Percentiles rank a stretch among this genome's conserved stretches.
These are phyloP conservation scores for Pseudonitzschia pungens DNA, from an alignment of 108 stramenopile species.

Conservation along the genomic window DNA sequence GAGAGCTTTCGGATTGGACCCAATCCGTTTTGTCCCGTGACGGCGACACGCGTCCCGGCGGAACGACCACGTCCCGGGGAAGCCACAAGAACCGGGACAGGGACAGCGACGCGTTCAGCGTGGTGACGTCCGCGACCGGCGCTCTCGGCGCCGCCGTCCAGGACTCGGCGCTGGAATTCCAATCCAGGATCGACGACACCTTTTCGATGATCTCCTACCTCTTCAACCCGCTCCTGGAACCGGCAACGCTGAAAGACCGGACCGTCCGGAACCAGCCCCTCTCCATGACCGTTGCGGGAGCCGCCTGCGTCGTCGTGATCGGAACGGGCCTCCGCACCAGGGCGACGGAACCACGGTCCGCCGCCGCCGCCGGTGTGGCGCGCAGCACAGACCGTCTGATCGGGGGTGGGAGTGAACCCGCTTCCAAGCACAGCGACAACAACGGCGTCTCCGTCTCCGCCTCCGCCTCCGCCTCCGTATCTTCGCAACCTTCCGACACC, in stretches of 20 bases:
- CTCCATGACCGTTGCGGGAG: slow-evolving; percentile 4
- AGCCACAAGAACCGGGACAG: too few species aligned
- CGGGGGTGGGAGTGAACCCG: too few species aligned
- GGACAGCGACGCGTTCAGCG: background rate
- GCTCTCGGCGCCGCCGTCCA: background rate
- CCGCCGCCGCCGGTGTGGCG: background rate
- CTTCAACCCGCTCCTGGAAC: slow-evolving; percentile 36
- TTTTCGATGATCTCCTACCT: slow-evolving; percentile 11
- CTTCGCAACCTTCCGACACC: too few species aligned
- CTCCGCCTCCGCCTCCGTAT: too few species aligned
- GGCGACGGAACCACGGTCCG: background rate
- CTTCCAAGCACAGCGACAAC: too few species aligned
- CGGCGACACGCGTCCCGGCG: background rate
- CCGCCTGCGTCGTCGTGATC: slow-evolving; percentile 24
- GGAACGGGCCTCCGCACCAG: slow-evolving; percentile 20
- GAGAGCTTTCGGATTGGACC: background rate
- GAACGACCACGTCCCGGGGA: too few species aligned
- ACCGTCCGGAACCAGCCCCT: slow-evolving; percentile 28
- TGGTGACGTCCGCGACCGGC: background rate
- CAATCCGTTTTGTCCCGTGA: background rate
- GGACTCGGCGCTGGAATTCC: slow-evolving; percentile 1
- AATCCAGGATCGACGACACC: slow-evolving; percentile 1
- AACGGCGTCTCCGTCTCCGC: too few species aligned
- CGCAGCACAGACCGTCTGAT: background rate
- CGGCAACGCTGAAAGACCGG: slow-evolving; percentile 28